Percentiles rank a stretch among this genome's conserved stretches.
Conservation (phyloP, 257 asterid species). For the Nicotiana benthamiana region DNA sequence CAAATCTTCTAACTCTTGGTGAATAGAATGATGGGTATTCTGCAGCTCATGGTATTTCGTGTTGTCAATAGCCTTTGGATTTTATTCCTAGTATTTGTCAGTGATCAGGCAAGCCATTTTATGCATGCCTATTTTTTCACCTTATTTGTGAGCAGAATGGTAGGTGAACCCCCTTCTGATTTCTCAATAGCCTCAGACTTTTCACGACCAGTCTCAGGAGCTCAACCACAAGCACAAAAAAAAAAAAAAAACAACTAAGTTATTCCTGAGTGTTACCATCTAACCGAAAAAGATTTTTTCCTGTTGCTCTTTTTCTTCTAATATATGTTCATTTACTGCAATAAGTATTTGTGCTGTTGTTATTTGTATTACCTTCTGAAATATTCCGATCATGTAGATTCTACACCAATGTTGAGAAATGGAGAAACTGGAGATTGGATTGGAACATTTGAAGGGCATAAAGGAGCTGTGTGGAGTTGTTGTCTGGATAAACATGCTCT, state of each 20-base stretch:
- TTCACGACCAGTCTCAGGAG: background rate
- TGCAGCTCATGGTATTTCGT: background rate
- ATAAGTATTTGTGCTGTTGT: background rate
- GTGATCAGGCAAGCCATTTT: background rate
- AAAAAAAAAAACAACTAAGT: background rate
- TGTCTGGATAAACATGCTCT: conserved; percentile 82
- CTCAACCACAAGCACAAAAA: background rate
- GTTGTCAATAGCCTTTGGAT: background rate
- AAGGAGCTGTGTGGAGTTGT: conserved; percentile 98
- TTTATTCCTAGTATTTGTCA: background rate
- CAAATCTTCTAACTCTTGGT: background rate
- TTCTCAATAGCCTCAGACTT: background rate
- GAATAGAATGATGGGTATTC: background rate
- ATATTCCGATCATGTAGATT: conserved; percentile 37
- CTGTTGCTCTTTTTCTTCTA: background rate
- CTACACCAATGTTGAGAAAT: conserved; percentile 91
- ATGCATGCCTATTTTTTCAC: background rate
- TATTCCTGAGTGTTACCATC: background rate
- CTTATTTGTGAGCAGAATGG: background rate
- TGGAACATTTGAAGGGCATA: conserved; percentile 97
- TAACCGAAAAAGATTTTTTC: background rate
- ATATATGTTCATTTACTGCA: background rate
- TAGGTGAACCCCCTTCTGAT: background rate
- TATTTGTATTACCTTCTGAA: background rate
- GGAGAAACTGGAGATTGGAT: conserved; percentile 99